Base-by-base conservation (phyloP, 192 early-diverging fungal genomes). In the Linnemannia schmuckeri region DNA sequence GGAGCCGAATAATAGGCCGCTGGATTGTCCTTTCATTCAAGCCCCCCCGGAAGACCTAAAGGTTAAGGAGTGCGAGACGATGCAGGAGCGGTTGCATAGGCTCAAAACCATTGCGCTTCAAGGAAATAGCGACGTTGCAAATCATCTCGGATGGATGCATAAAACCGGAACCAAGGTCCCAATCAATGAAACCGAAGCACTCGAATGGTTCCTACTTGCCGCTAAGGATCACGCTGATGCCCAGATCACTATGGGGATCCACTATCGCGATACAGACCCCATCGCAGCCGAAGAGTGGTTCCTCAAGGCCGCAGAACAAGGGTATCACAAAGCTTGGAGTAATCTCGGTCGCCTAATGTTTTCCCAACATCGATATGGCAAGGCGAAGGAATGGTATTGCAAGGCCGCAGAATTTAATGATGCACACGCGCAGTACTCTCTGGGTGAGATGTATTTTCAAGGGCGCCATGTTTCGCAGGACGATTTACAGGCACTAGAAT, bases 361-460 rank as follows among this genome's bases (percentile, higher is more conserved):
- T 52, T 9, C 47, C 9, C 42, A 74, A 27, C 20, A 18, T 27
- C 42, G 72, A 52, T 52, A 49, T 74, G 33, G 40, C 44, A 35
- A 74, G 72, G 72, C 72, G 7, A 44, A 17, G 47, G 46, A 74
- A 35, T 74, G 42, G 72, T 74, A 52, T 54, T 40, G 24, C 72
- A 49, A 33, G 42, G 72, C 72, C 72, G 44, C 47, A 74, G 41
- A 18, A 35, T 40, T 33, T 9, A 54, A 54, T 52, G 72, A 74
- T 44, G 47, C 47, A n/a, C 41, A 13, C 27, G 72, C 72, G 27
- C 72, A 74, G 72, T 74, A 74, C 47, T 46, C 46, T 74, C 72
- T 52, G 37, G 72, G 72, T 10, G 38, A 71, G 38, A 71, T 71
- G 70, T 71, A 71, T 41, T 71, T 71, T 54, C 52, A 22, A 18